These are phyloP conservation scores for Candida glaebosa DNA, from an alignment of 805 yeast genomes.

Conservation along the genomic window DNA sequence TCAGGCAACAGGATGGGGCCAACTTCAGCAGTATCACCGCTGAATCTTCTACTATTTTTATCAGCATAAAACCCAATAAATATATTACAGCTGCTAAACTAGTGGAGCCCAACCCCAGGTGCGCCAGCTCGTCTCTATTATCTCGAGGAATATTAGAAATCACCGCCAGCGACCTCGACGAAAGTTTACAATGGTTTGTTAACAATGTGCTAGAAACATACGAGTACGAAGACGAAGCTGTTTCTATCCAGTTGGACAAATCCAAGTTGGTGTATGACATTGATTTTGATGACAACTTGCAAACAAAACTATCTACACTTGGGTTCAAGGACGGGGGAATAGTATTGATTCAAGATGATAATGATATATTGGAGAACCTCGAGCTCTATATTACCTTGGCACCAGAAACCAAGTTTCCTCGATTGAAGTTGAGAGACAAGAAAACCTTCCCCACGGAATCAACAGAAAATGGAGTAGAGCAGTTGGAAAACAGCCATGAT, in stretches of 20 bases:
- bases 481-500: constrained; percentile 6
- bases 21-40: constrained; percentile 22
- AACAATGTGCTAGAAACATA: constrained; percentile 46
- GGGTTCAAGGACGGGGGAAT: constrained; percentile 61
- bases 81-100: constrained; percentile 63
- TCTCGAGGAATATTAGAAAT: constrained; percentile 48
- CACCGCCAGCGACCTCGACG: constrained; percentile 20
- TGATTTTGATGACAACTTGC: constrained; percentile 80
- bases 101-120: constrained; percentile 61
- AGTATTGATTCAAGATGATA: constrained; percentile 75
- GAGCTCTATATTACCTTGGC: constrained; percentile 52
- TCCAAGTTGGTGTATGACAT: constrained; percentile 71
- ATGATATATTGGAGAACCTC: constrained; percentile 57
- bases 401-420: constrained; percentile 12
- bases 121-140: constrained; percentile 62
- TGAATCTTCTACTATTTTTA: constrained; percentile 30
- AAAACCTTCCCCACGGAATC: constrained; percentile 3
- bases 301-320: constrained; percentile 41
- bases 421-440: constrained; percentile 14
- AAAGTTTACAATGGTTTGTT: constrained; percentile 50
- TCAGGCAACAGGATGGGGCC: constrained; percentile 23
- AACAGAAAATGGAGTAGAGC: constrained; percentile 9
- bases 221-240: constrained; percentile 47
- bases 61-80: constrained; percentile 50
- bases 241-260: constrained; percentile 57